These are phyloP conservation scores for Heterococcus sp. DNA, from an alignment of 108 stramenopile species.

Conservation along the genomic window DNA sequence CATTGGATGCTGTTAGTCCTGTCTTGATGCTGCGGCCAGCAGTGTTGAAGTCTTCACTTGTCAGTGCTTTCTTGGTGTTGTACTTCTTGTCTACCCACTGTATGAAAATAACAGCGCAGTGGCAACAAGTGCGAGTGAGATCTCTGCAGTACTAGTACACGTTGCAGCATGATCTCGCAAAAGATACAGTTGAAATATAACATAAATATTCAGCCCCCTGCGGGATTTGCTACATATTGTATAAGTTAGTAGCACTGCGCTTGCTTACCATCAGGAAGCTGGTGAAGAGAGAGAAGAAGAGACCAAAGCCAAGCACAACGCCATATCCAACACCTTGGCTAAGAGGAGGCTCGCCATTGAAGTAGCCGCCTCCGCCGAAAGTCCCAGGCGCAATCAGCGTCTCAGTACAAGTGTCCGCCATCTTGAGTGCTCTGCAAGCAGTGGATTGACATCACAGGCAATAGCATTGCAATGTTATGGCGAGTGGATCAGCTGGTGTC, in stretches of 20 bases:
- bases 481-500: no score
- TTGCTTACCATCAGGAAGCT: slow-evolving; percentile 5
- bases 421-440: background rate
- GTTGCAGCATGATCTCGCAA: slow-evolving; percentile 8
- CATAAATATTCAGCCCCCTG: background rate
- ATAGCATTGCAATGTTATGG: no score
- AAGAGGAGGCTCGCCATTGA: slow-evolving; percentile 70
- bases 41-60: slow-evolving; percentile 57
- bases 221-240: background rate
- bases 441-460: no score
- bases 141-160: background rate
- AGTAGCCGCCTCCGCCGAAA: slow-evolving; percentile 58
- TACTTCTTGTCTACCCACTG: background rate
- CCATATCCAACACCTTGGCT: slow-evolving; percentile 58
- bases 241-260: background rate
- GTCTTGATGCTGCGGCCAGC: slow-evolving; percentile 86
- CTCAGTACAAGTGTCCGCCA: background rate
- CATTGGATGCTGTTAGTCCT: slow-evolving; percentile 81
- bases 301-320: slow-evolving; percentile 78
- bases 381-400: slow-evolving; percentile 5
- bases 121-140: background rate
- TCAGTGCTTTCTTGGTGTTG: background rate
- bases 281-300: slow-evolving; percentile 75
- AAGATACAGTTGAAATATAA: slow-evolving; percentile 28
- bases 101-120: background rate